phyloP scores from a whole-genome alignment of 2,329 filamentous ascomycete genomes.

The Fusarium newnesense region DNA sequence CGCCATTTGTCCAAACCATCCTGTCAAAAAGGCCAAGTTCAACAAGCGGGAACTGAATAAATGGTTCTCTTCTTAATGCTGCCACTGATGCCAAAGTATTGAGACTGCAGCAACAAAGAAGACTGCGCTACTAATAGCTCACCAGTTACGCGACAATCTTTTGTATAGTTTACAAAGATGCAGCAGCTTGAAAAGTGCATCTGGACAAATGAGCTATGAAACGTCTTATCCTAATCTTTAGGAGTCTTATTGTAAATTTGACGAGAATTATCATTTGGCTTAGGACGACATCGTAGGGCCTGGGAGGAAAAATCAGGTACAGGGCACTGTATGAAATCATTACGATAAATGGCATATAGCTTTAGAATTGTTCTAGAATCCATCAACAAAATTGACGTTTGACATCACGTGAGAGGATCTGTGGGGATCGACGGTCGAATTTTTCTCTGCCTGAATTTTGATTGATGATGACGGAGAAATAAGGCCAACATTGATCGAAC shows the following conservation, averaged over 20 bases:
- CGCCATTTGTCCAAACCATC: not conserved
- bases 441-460: conserved; percentile 11
- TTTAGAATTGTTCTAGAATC: conserved; percentile 22
- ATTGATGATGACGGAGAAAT: not conserved
- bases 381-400: not conserved
- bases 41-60: not conserved
- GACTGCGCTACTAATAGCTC: not conserved
- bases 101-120: not conserved
- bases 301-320: too few relatives aligned
- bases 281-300: not conserved
- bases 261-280: not conserved
- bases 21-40: not conserved
- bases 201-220: not conserved
- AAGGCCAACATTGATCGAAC: conserved; percentile 4
- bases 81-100: not conserved
- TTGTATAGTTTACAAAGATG: not conserved
- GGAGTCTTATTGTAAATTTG: not conserved
- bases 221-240: not conserved
- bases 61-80: too few relatives aligned
- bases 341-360: not conserved
- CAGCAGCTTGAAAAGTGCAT: not conserved
- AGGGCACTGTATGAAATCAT: not conserved
- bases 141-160: not conserved
- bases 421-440: not conserved
- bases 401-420: conserved; percentile 18